Evolutionary conservation across 2,329 filamentous ascomycete genomes (phyloP), one percentile per base, ranked within the genome.

Genomic region (Amphichorda felina): DNA sequence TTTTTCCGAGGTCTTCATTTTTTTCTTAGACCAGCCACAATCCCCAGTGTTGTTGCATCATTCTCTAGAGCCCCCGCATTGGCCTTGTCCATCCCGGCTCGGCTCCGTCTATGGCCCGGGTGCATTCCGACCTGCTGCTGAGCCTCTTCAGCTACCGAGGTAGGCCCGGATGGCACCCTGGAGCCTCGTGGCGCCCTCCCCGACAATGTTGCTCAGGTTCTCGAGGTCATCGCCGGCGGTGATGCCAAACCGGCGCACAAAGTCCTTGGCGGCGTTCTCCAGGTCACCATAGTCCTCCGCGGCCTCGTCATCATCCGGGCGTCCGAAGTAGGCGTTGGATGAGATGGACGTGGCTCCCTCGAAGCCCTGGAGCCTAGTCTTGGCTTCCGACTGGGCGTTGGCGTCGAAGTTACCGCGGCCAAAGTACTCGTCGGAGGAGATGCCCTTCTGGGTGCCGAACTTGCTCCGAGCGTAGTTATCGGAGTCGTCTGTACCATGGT

Each of bases 401-500:
- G 88, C 78, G 54, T 98, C 88, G 59, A 79, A 96, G 37, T 73
- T 64, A 36, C 87, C 85, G 56, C 91, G 89, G 50, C 89, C 87
- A 54, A 98, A 98, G 70, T 94, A 98, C 56, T 98, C 91, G 56
- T 98, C 91, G 1, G 88, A 95, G 0, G 87, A 95, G 46, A 98
- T 98, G 47, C 84, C 84, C 68, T 96, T 96, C 57, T 98, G 91
- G 30, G 61, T 62, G 41, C 88, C 89, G 51, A 98, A 98, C 59
- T 94, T 94, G 51, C 74, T 66, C 49, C 84, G 82, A 5, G 88
- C 86, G 53, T 85, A 93, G 51, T 75, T 78, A 50, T 95, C 77
- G 37, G 81, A 79, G 39, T 95, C 86, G 43, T 75, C 76, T 78
- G 25, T 30, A 15, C 17, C 32, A 8, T 16, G 24, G 17, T 15